Percentiles rank a stretch among this genome's conserved stretches.
These are phyloP conservation scores for Sphaerobolus stellatus DNA, from an alignment of 1,284 basidiomycete species.

Conservation along the genomic window DNA sequence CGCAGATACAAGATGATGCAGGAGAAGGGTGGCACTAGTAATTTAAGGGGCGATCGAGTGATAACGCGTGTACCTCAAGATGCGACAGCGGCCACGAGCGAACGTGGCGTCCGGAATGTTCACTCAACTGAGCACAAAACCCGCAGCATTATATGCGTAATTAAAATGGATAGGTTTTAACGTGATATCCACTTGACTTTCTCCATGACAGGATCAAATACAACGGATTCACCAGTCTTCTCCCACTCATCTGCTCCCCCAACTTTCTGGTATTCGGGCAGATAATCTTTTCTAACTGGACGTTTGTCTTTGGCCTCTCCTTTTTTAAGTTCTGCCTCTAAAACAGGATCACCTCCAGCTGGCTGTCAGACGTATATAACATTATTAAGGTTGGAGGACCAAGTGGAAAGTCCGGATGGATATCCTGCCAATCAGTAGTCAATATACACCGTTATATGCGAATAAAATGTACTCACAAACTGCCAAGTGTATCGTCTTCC, in stretches of 20 bases:
- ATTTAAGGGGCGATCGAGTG: too few species aligned
- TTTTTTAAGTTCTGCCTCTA: slow-evolving; percentile 31
- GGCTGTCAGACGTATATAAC: slow-evolving; percentile 40
- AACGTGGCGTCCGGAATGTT: too few species aligned
- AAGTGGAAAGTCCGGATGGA: slow-evolving; percentile 45
- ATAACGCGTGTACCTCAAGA: too few species aligned
- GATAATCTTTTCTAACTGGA: slow-evolving; percentile 36
- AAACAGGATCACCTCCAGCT: slow-evolving; percentile 35
- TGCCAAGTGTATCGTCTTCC: slow-evolving; percentile 54
- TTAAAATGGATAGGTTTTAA: too few species aligned
- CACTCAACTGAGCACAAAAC: too few species aligned
- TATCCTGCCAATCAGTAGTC: slow-evolving; percentile 26
- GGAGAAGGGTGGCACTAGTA: too few species aligned
- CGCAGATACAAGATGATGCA: too few species aligned
- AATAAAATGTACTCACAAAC: slow-evolving; percentile 13
- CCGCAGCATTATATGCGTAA: too few species aligned
- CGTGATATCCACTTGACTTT: slow-evolving; percentile 19
- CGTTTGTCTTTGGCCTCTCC: slow-evolving; percentile 38
- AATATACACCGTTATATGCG: too few species aligned
- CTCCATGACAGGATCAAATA: slow-evolving; percentile 26
- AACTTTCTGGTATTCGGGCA: slow-evolving; percentile 38
- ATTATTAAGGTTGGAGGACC: slow-evolving; percentile 51
- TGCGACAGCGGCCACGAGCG: too few species aligned
- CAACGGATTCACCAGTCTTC: slow-evolving; percentile 29
- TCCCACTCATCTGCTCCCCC: slow-evolving; percentile 41